Percentiles rank a stretch among this genome's conserved stretches.
Evolutionary conservation across 768 basidiomycete genomes (phyloP).

Genomic region (Hygrophoropsis aurantiaca): DNA sequence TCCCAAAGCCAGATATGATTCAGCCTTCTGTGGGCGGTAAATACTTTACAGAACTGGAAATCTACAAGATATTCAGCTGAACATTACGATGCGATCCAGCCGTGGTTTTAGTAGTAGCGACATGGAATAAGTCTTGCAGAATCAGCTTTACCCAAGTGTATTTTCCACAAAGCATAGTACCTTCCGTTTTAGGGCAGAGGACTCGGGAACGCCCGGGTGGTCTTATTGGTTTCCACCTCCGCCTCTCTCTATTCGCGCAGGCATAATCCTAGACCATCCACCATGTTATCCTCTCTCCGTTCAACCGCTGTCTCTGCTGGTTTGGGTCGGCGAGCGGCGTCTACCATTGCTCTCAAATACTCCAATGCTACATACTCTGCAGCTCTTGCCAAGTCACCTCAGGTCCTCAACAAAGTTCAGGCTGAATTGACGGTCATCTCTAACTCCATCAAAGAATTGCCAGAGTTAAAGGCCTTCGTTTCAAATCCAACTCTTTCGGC

Average conservation of each 20-base stretch:
- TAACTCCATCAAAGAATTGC: constrained; percentile 62
- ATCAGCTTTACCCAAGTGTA: too few species aligned
- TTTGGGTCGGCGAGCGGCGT: constrained; percentile 70
- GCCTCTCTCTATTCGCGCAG: neutral
- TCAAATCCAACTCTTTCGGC: constrained; percentile 88
- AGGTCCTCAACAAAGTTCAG: constrained; percentile 82
- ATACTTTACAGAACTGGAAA: too few species aligned
- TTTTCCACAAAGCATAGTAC: neutral
- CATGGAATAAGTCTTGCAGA: too few species aligned
- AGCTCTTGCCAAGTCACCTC: constrained; percentile 79
- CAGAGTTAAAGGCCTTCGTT: constrained; percentile 72
- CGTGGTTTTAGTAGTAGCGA: too few species aligned
- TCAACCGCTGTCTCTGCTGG: constrained; percentile 44
- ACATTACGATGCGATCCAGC: too few species aligned
- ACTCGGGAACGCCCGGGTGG: constrained; percentile 1
- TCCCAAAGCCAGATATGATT: too few species aligned
- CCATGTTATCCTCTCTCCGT: constrained; percentile 60
- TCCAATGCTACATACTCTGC: constrained; percentile 81
- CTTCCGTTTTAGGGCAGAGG: neutral
- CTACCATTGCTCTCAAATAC: constrained; percentile 78
- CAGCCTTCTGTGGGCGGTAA: too few species aligned
- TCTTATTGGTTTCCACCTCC: neutral
- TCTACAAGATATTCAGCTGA: too few species aligned
- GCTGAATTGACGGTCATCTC: constrained; percentile 75
- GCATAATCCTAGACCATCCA: constrained; percentile 31